Base-by-base conservation (phyloP, 2,329 filamentous ascomycete species). In the Ambrosiella beaveri region DNA sequence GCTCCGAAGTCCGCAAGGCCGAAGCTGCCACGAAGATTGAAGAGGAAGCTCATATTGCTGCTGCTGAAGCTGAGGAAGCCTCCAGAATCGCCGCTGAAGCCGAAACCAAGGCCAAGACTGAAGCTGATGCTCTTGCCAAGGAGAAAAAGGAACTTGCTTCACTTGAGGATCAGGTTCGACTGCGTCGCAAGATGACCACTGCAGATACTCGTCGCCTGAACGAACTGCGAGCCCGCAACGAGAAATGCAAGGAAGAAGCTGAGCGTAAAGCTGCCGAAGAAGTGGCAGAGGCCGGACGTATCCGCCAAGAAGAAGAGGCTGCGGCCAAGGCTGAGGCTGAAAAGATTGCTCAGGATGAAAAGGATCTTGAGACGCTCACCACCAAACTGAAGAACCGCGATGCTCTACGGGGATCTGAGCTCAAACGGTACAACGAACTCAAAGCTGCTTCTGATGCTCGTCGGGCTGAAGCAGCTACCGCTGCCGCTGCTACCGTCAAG, bases 1-100 rank as follows among this genome's bases (percentile, higher is more conserved):
- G 68, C 53, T 66, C 64, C 0, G 68, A 67, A 60, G 64, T 62
- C 57, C 65, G 63, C 58, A 67, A 67, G 60, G 61, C 66, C 36
- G 60, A 66, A 54, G 66, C 66, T 9, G 67, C 68, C 63, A 52
- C 64, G 63, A 53, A 63, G 59, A 54, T 45, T 59, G 44, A 63
- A 62, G 36, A 66, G 62, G 17, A 64, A 63, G 53, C 65, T n/a
- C 59, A 51, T 38, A 13, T 60, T 37, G 59, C 53, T 36, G 59
- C 53, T 36, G 55, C 51, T 7, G 51, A 58, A 17, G 45, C 3
- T 7, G 57, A 53, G 11, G 59, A 55, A n/a, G 44, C 51, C 13
- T 47, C 50, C 17, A 27, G 41, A 7, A 37, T 27, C 36, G 56
- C 44, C 13, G 51, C 35, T 11, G 56, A 50, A 3, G 59, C 51